Evolutionary conservation across 192 early-diverging fungal species (phyloP).

Genomic region (Pecoramyces ruminantium): DNA sequence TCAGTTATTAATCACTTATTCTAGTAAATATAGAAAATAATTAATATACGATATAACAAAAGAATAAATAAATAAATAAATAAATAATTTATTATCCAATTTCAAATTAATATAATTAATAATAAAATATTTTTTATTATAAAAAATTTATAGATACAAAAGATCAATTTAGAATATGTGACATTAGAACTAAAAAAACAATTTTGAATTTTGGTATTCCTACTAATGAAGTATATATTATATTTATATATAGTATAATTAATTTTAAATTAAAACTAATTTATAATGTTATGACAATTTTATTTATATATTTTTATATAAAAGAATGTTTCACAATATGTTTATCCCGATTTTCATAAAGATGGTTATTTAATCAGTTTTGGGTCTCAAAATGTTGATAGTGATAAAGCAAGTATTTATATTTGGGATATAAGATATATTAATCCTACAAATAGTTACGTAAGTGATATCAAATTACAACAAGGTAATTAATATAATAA

Average conservation of each 20-base stretch:
- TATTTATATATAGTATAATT: neutral
- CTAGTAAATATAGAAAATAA: neutral
- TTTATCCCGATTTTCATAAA: neutral
- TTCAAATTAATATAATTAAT: too few relatives aligned
- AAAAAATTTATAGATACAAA: neutral
- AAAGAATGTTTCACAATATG: neutral
- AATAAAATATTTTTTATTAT: neutral
- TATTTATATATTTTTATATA: too few relatives aligned
- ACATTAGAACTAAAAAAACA: neutral
- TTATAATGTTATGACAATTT: too few relatives aligned
- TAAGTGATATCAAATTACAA: neutral
- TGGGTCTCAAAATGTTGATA: neutral
- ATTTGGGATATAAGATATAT: neutral
- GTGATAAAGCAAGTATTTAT: neutral
- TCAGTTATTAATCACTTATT: neutral
- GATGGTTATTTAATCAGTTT: neutral
- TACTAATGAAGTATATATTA: neutral
- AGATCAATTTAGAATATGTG: neutral
- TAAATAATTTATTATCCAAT: too few relatives aligned
- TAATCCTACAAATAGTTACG: neutral
- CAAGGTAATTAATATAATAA: neutral
- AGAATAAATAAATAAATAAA: too few relatives aligned
- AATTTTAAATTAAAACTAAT: neutral
- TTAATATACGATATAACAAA: too few relatives aligned
- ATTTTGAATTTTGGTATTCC: neutral